Base-by-base conservation (phyloP, 257 asterid genomes). In the Asclepias syriaca region DNA sequence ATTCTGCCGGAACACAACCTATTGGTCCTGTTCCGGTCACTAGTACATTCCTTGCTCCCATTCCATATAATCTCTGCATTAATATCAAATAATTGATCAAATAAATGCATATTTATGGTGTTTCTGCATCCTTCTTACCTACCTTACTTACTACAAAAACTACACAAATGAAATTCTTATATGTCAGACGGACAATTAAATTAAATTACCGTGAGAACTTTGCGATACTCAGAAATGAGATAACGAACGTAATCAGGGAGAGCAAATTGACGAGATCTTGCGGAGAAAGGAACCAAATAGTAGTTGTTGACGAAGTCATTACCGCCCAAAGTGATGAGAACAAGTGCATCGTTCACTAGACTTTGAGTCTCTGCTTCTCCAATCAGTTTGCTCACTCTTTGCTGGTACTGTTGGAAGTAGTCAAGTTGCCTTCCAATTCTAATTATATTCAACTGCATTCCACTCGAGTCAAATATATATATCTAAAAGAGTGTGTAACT, bases 291-390 rank as follows among this genome's bases (percentile, higher is more conserved):
- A 22, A 92, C 95, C 78, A 92, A 78, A 46, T 86, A 92, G 81
- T 92, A 92, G 77, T 92, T 92, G 81, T 92, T 92, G 76, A 92
- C 98, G 53, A 92, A 92, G 49, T 92, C 98, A 66, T 92, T 92
- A 56, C 98, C 98, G 8, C 97, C 98, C 12, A 92, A 84, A 6
- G 98, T 92, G 46, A 90, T 92, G 73, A 92, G 97, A 29, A 92
- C 91, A 2, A 90, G 86, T 24, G 93, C 94, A 46, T 80, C 78
- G 72, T 92, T 90, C 43, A 92, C 93, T 1, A 92, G 80, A 14
- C 68, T 69, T 27, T 61, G 70, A 1, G 97, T 81, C 66, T 82
- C 76, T 10, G 49, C 89, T 1, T 77, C 78, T 13, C 98, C 98
- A 6, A 92, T 86, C 5, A 81, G 27, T 24, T 68, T 13, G 43